Evolutionary conservation across 2,329 filamentous ascomycete genomes (phyloP).

Genomic region (Colletotrichum higginsianum): DNA sequence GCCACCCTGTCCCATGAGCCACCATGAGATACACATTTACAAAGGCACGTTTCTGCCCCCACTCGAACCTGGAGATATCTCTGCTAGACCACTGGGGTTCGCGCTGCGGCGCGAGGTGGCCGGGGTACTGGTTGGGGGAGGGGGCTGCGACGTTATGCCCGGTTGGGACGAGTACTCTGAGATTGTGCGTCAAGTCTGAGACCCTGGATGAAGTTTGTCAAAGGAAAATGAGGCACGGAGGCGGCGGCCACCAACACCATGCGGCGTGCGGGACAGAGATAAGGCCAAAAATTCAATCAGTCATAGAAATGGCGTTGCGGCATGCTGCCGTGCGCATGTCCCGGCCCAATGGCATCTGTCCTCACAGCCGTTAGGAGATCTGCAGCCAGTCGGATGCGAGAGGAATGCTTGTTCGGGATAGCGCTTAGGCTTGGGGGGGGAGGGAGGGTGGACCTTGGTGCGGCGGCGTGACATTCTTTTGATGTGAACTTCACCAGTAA

Average conservation of each 20-base stretch:
- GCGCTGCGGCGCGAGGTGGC: not conserved
- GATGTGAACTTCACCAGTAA: not conserved
- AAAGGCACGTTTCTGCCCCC: slow-evolving; percentile 21
- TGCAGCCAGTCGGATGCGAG: slow-evolving; percentile 25
- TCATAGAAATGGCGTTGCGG: slow-evolving; percentile 39
- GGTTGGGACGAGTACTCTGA: not conserved
- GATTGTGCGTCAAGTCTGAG: not conserved
- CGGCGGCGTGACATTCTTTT: slow-evolving; percentile 1
- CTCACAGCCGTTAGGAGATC: slow-evolving; percentile 17
- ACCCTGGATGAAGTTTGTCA: slow-evolving; percentile 10
- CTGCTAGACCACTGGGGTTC: not conserved
- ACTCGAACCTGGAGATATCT: slow-evolving; percentile 13
- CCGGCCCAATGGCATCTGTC: slow-evolving; percentile 5
- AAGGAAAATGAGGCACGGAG: not conserved
- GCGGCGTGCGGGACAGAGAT: slow-evolving; percentile 30
- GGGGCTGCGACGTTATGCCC: not conserved
- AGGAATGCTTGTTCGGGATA: slow-evolving; percentile 27
- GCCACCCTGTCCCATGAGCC: slow-evolving; percentile 23
- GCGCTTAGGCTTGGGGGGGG: not conserved
- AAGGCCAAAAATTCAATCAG: slow-evolving; percentile 42
- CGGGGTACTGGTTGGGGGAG: not conserved
- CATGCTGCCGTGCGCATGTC: slow-evolving; percentile 5
- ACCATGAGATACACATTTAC: not conserved
- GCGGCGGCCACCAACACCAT: not conserved
- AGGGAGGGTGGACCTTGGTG: not conserved